Percentiles rank a stretch among this genome's conserved stretches.
These are phyloP conservation scores for Suhomyces pyralidae DNA, from an alignment of 805 yeast species.

Conservation along the genomic window DNA sequence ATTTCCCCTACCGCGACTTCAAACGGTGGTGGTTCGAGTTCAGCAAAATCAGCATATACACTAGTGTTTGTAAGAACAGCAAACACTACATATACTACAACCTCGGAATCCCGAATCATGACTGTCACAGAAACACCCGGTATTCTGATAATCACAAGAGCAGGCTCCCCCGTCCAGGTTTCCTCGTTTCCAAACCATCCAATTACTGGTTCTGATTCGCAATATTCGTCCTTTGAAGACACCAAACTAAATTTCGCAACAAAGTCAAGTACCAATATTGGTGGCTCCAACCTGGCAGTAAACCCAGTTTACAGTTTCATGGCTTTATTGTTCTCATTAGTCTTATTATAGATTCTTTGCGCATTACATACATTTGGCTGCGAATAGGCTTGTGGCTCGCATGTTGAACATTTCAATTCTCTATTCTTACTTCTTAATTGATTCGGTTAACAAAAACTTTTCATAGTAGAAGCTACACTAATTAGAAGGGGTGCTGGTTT, in stretches of 20 bases:
- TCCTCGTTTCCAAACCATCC: constrained; percentile 9
- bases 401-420: not conserved
- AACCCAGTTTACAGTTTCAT: constrained; percentile 1
- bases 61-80: not conserved
- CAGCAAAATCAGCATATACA: not conserved
- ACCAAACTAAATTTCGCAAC: constrained; percentile 2
- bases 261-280: constrained; percentile 2
- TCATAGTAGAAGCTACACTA: too few relatives aligned
- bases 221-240: constrained; percentile 8
- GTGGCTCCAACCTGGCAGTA: not conserved
- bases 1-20: not conserved
- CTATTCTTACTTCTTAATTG: not conserved
- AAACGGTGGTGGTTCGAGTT: not conserved
- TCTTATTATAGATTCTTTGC: not conserved
- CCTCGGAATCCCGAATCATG: not conserved
- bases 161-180: not conserved
- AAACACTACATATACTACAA: not conserved
- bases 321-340: constrained; percentile 3
- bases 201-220: constrained; percentile 7
- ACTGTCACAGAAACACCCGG: not conserved
- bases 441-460: not conserved
- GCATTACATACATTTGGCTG: not conserved
- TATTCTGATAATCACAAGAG: not conserved
- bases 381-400: not conserved
- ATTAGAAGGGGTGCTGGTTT: too few relatives aligned